Evolutionary conservation across 202 grass and related monocot genomes (phyloP).

Genomic region (Zizania palustris): DNA sequence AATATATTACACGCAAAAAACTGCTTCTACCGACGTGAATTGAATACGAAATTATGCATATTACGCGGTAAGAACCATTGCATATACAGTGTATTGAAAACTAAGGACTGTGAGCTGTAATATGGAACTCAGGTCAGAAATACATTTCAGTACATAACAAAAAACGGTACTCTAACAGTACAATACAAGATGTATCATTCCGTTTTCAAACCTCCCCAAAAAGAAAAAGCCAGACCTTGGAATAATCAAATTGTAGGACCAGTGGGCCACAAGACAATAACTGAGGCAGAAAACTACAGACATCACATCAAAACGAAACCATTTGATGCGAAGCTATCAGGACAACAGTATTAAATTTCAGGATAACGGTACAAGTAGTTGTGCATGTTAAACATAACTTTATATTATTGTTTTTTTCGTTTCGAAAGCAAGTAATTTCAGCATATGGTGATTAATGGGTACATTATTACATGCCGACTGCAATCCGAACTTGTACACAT

Average conservation of each 20-base stretch:
- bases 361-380: background rate
- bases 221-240: too few relatives aligned
- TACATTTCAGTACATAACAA: background rate
- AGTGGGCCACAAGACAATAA: background rate
- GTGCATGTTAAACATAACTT: background rate
- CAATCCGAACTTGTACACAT: background rate
- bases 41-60: background rate
- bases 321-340: background rate
- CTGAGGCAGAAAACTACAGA: background rate
- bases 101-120: background rate
- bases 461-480: background rate
- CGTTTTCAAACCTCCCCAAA: background rate
- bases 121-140: background rate
- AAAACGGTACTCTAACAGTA: background rate
- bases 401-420: background rate
- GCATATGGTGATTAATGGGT: background rate
- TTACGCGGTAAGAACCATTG: background rate
- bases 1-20: background rate
- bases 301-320: background rate
- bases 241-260: background rate
- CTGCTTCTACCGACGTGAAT: background rate
- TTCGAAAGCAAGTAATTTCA: background rate
- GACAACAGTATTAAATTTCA: background rate
- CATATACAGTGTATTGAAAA: background rate
- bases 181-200: background rate